Evolutionary conservation across 1,284 basidiomycete species (phyloP), one percentile per base, ranked within the genome.

Genomic region (Ustilago nuda): DNA sequence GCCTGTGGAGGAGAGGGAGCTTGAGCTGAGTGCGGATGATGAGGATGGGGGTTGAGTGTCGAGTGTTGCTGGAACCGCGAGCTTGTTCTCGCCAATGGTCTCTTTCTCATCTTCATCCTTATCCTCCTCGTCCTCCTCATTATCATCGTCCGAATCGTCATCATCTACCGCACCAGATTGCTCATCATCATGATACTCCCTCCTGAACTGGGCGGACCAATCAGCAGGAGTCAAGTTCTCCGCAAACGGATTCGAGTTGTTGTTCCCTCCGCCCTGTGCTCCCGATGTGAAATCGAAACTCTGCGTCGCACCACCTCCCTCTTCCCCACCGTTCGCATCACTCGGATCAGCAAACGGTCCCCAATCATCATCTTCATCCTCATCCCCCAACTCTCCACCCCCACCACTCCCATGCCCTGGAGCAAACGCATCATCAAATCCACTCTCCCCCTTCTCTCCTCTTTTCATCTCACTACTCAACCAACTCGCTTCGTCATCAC

Each of bases 141-240:
- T 78, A 30, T 76, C 73, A 17, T 79, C 80, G 19, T 83, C 78
- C 33, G 67, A 72, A 55, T 79, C 81, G 27, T 79, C 75, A 12
- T 72, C 80, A 46, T 77, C 68, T 17, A 35, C 67, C 6, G 56
- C 65, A 35, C 65, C 51, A 12, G 72, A 55, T 8, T 45, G 62
- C 37, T 71, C 68, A 12, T 67, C 68, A 11, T 76, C 65, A 27
- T 76, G 68, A n/a, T 68, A 76, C 36, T 76, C 76, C 13, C 80
- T 61, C 17, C 80, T 59, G 48, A 83, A 83, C 43, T 81, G 80
- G 13, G 83, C 81, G 7, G 82, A 81, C 83, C 83, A 85, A 52
- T 85, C 83, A 0, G 84, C 83, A 3, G 84, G 78, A n/a, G 83
- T 85, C 13, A 85, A 66, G 45, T 83, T 83, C 57, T 84, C 78